A percentile compares a stretch with the other conserved stretches of the same genome.
These are phyloP conservation scores for Scedosporium aurantiacum DNA, from an alignment of 2,329 filamentous ascomycete species.

Conservation along the genomic window DNA sequence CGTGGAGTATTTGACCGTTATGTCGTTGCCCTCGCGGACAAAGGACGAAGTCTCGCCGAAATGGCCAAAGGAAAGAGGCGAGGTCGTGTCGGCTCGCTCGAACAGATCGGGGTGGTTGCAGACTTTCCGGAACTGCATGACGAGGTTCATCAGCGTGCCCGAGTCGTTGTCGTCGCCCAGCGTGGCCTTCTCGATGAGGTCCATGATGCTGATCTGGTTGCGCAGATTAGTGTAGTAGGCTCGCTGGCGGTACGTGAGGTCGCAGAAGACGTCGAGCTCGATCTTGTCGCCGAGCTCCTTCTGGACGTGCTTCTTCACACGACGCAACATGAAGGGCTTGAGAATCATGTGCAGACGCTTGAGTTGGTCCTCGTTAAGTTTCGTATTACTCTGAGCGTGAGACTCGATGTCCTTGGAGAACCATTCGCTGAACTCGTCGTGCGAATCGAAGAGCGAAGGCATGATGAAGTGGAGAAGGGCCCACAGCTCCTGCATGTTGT, in stretches of 20 bases:
- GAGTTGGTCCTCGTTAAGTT: conserved; percentile 95
- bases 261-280: conserved; percentile 89
- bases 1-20: conserved; percentile 78
- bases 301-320: conserved; percentile 99
- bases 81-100: conserved; percentile 83
- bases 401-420: conserved; percentile 96
- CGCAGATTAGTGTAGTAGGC: conserved; percentile 86
- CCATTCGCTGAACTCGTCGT: conserved; percentile 89
- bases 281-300: conserved; percentile 99
- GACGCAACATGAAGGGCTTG: conserved; percentile 98
- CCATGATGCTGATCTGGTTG: conserved; percentile 97
- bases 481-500: conserved; percentile 99
- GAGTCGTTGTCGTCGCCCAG: conserved; percentile 90
- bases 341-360: conserved; percentile 97
- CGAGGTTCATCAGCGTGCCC: conserved; percentile 94
- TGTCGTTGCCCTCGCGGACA: conserved; percentile 70
- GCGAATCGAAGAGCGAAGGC: conserved; percentile 94
- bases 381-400: conserved; percentile 97
- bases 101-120: conserved; percentile 98
- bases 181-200: conserved; percentile 93
- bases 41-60: conserved; percentile 96
- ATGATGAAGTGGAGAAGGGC: conserved; percentile 98
- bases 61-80: conserved; percentile 70
- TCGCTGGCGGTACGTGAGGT: conserved; percentile 90
- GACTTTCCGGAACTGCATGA: conserved; percentile 99